phyloP scores from a whole-genome alignment of 371 early-diverging fungal species.

The Entomophthora muscae region DNA sequence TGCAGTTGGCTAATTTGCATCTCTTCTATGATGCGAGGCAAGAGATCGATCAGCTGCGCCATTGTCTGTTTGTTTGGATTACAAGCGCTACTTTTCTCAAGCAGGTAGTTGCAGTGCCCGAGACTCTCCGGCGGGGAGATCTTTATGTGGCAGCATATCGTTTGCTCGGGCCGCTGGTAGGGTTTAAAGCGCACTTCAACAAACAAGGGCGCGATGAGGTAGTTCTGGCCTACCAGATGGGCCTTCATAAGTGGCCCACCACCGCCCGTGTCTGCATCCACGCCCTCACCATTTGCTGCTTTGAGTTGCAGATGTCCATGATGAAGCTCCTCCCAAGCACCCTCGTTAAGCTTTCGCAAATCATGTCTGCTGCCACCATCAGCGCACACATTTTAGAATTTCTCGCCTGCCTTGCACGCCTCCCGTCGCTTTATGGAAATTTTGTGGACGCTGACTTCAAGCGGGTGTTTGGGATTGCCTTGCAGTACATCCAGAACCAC shows the following conservation, averaged over 20 bases:
- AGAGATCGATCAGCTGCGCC: slow-evolving; percentile 17
- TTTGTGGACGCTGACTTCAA: slow-evolving; percentile 68
- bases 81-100: slow-evolving; percentile 29
- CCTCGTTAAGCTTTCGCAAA: slow-evolving; percentile 56
- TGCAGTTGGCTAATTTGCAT: neutral
- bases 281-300: slow-evolving; percentile 58
- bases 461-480: slow-evolving; percentile 78
- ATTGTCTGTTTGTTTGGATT: slow-evolving; percentile 28
- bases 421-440: slow-evolving; percentile 65
- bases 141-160: slow-evolving; percentile 43
- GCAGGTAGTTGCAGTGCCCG: slow-evolving; percentile 27
- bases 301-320: slow-evolving; percentile 61
- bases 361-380: slow-evolving; percentile 60
- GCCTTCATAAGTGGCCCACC: slow-evolving; percentile 50
- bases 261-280: slow-evolving; percentile 69
- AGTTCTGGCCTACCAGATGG: slow-evolving; percentile 54
- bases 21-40: neutral
- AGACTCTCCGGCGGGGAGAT: slow-evolving; percentile 34
- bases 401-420: slow-evolving; percentile 58
- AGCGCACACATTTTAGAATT: slow-evolving; percentile 82
- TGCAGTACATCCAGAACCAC: slow-evolving; percentile 68
- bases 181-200: slow-evolving; percentile 51
- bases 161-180: slow-evolving; percentile 44
- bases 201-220: slow-evolving; percentile 54
- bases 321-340: slow-evolving; percentile 54